Percentiles rank a stretch among this genome's conserved stretches.
Conservation (phyloP, 2,329 filamentous ascomycete species). For the Aspergillus awamori region DNA sequence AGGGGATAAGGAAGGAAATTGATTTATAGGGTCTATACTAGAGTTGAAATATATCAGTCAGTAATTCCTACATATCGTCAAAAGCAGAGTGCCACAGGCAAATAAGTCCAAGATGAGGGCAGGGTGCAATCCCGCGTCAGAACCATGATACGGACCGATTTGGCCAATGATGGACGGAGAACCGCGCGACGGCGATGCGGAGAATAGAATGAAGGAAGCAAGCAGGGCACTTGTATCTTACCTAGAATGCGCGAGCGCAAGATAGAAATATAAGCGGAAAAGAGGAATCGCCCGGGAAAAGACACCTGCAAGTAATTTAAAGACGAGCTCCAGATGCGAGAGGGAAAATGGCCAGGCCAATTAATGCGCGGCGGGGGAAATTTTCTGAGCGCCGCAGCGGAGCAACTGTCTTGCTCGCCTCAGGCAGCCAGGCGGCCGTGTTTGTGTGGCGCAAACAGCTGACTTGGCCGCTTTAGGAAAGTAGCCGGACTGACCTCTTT, state of each 20-base stretch:
- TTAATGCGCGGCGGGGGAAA: slow-evolving; percentile 21
- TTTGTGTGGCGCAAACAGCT: slow-evolving; percentile 2
- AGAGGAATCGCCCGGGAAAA: not conserved
- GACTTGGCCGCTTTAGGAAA: not conserved
- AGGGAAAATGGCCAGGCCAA: slow-evolving; percentile 6
- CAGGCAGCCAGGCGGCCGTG: slow-evolving; percentile 8
- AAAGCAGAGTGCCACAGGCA: not conserved
- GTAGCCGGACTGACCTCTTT: not conserved
- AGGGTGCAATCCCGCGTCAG: not conserved
- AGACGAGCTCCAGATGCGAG: slow-evolving; percentile 1
- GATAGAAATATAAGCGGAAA: not conserved
- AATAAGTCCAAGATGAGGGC: not conserved
- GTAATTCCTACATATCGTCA: not conserved
- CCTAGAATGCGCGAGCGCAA: not conserved
- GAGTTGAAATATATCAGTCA: not conserved
- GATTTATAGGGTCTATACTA: not conserved
- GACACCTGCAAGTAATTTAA: not conserved
- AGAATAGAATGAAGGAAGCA: not conserved
- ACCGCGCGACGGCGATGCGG: not conserved
- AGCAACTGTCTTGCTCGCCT: slow-evolving; percentile 19
- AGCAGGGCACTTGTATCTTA: slow-evolving; percentile 6
- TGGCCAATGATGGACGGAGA: slow-evolving; percentile 8
- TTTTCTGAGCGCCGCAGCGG: slow-evolving; percentile 25
- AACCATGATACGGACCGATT: slow-evolving; percentile 4
- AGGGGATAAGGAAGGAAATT: not conserved